These are phyloP conservation scores for Cryptosporidium sp. DNA, from an alignment of 169 alveolate genomes.

Conservation along the genomic window DNA sequence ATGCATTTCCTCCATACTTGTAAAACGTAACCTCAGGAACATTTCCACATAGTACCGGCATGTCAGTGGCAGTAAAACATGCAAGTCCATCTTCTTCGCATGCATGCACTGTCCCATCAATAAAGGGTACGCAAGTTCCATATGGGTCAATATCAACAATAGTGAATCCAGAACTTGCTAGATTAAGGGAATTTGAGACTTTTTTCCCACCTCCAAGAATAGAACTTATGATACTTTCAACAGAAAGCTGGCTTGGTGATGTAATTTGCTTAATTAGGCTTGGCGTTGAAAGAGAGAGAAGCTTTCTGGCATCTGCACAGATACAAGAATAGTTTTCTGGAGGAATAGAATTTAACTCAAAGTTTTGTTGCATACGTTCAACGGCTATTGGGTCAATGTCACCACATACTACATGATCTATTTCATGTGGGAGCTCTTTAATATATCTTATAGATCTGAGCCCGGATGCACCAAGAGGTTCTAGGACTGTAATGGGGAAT, in stretches of 20 bases:
- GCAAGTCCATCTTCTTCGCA: slow-evolving; percentile 91
- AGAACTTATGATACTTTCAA: neutral
- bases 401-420: slow-evolving; percentile 84
- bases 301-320: slow-evolving; percentile 77
- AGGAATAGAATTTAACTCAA: slow-evolving; percentile 83
- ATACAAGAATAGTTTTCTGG: slow-evolving; percentile 74
- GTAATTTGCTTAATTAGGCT: slow-evolving; percentile 26
- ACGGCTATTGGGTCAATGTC: slow-evolving; percentile 91
- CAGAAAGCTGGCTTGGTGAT: neutral
- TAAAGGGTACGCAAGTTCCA: slow-evolving; percentile 92
- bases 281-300: slow-evolving; percentile 69
- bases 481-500: slow-evolving; percentile 78
- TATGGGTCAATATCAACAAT: slow-evolving; percentile 95
- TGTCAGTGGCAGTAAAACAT: slow-evolving; percentile 94
- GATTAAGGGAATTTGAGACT: slow-evolving; percentile 79
- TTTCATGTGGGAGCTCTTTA: slow-evolving; percentile 83
- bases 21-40: slow-evolving; percentile 93
- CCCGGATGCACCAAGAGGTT: slow-evolving; percentile 91
- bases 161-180: slow-evolving; percentile 81
- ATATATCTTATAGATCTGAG: slow-evolving; percentile 88
- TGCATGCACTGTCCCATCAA: slow-evolving; percentile 91
- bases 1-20: slow-evolving; percentile 92
- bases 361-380: slow-evolving; percentile 84
- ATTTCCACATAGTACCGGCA: slow-evolving; percentile 96
- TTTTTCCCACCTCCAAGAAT: slow-evolving; percentile 60